These are phyloP conservation scores for Somion occarium DNA, from an alignment of 1,284 basidiomycete species.

Conservation along the genomic window DNA sequence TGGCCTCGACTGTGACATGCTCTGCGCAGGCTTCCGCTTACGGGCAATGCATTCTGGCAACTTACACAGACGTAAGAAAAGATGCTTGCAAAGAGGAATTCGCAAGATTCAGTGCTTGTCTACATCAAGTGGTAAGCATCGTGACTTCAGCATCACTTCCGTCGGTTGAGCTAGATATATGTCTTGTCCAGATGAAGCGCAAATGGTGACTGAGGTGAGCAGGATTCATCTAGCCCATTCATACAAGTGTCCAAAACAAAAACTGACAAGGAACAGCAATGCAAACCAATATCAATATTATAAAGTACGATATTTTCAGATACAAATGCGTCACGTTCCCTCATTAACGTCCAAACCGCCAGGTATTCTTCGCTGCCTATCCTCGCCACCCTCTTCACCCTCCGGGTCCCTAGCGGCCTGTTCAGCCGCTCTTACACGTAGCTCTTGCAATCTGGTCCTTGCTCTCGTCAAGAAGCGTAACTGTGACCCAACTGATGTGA, in stretches of 20 bases:
- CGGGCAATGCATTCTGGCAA: slow-evolving; percentile 73
- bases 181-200: slow-evolving; percentile 54
- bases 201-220: slow-evolving; percentile 41
- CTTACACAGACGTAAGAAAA: slow-evolving; percentile 73
- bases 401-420: slow-evolving; percentile 26
- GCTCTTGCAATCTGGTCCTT: slow-evolving; percentile 17
- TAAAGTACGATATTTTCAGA: background rate
- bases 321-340: slow-evolving; percentile 24
- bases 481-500: slow-evolving; percentile 45
- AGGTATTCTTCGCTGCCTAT: slow-evolving; percentile 29
- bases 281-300: background rate
- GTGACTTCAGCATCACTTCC: too few relatives aligned
- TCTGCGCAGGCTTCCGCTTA: slow-evolving; percentile 65
- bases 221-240: too few relatives aligned
- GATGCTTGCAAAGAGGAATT: slow-evolving; percentile 80
- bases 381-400: slow-evolving; percentile 17
- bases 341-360: slow-evolving; percentile 38
- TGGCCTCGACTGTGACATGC: slow-evolving; percentile 68
- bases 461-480: slow-evolving; percentile 49
- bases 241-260: background rate
- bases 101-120: slow-evolving; percentile 66
- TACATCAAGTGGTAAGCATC: slow-evolving; percentile 66
- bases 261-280: background rate
- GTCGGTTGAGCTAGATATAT: too few relatives aligned
- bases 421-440: slow-evolving; percentile 17